Evolutionary conservation across 192 early-diverging fungal species (phyloP), one percentile per base, ranked within the genome.

Genomic region (Coemansia biformis): DNA sequence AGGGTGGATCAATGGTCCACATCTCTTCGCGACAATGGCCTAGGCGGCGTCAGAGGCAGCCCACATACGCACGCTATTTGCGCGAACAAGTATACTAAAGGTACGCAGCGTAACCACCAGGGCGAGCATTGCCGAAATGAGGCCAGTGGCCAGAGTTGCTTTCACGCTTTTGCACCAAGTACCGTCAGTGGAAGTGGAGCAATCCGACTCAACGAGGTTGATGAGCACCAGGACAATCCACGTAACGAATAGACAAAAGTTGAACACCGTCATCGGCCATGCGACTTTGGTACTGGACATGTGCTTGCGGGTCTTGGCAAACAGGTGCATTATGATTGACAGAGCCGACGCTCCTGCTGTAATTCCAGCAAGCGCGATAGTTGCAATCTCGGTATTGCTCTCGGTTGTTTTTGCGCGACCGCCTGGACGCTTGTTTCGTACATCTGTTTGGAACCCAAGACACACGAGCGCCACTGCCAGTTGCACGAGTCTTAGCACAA

Each of bases 151-250:
- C 68, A 58, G 32, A 8, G 57, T 55, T 2, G 41, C 35, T 36
- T 64, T 72, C 23, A 49, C 36, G 35, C 62, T 52, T 12, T 29
- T 14, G 53, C 68, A 72, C 68, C 68, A 72, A 17, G 43, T 8
- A 18, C 68, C 61, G 10, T 64, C 61, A 4, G 15, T 33, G 38
- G 42, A 54, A 10, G 33, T 43, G 5, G 68, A 72, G 33, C 68
- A 72, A n/a, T 72, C 68, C 4, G 64, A 57, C 1, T 44, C 60
- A n/a, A 72, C 34, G 28, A 72, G 45, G 37, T 59, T 64, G 44
- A 72, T 60, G 17, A 72, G 57, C 13, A 72, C 60, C 34, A 72
- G 16, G 2, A 72, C 45, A 15, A 72, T 59, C 68, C 68, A 72
- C 13, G 38, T 37, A 2, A 43, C 52, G 29, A 72, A 72, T 2